Conservation (phyloP, 164 flowering plant genomes). For the Buxus sempervirens region DNA sequence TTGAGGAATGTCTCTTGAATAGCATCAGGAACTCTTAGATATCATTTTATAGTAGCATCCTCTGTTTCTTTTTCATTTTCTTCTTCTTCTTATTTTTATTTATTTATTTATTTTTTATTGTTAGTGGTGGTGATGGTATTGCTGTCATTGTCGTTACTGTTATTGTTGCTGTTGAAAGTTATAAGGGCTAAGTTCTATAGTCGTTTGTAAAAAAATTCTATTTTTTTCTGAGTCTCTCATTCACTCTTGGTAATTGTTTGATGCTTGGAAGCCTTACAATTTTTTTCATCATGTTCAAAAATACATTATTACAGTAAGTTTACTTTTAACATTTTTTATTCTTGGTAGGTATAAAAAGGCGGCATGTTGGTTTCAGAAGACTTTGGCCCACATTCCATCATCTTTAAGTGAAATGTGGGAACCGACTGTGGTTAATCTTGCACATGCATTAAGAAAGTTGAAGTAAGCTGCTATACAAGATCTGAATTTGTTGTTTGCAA, state of each 20-base stretch:
- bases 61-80: not conserved
- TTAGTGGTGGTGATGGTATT: no score
- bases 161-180: not conserved
- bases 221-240: no score
- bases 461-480: conserved; percentile 41
- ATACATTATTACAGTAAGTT: not conserved
- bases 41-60: not conserved
- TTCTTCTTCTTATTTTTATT: not conserved
- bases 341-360: conserved; percentile 74
- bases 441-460: conserved; percentile 81
- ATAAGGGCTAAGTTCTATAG: no score
- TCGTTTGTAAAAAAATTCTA: no score
- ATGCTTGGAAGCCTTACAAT: no score
- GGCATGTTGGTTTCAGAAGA: conserved; percentile 85
- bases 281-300: not conserved
- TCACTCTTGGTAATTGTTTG: no score
- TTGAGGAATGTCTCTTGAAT: not conserved
- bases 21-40: not conserved
- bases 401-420: conserved; percentile 89
- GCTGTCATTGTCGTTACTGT: no score
- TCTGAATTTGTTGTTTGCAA: not conserved
- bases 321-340: conserved; percentile 8
- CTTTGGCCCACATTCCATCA: conserved; percentile 66
- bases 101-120: no score
- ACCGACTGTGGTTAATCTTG: conserved; percentile 91